Evolutionary conservation across 1,139 yeast genomes (phyloP), one percentile per base, ranked within the genome.

Genomic region (Hanseniaspora uvarum): DNA sequence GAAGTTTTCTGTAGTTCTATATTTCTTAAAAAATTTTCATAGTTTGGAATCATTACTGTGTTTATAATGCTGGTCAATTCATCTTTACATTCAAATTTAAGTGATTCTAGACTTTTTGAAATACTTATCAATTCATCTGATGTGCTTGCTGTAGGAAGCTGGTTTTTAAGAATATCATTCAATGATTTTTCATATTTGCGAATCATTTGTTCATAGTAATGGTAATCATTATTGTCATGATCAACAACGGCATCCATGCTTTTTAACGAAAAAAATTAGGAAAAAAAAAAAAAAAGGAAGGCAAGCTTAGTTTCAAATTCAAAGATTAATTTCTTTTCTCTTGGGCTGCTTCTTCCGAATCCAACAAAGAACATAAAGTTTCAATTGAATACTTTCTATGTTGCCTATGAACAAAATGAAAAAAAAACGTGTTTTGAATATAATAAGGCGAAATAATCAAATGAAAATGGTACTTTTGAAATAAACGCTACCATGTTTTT

Each of bases 1-100:
- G 53, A 40, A 5, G 53, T 49, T 34, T 49, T 49, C 28, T 49
- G 41, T 7, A 49, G 28, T 41, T 49, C 53, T 16, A 28, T 49
- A 7, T 38, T 41, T 49, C 53, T 26, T 26, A 34, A 28, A 11
- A 49, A 49, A 21, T 24, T 36, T 24, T 41, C 46, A 28, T 39
- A 49, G 43, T 41, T 41, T 14, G 47, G 41, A 24, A 49, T 24
- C 21, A 41, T 12, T 10, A n/a, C 37, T 5, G 30, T 34, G 23
- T 41, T 49, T 3, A 49, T 40, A 10, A 49, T 49, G 18, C 30
- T 28, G 6, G 38, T 31, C 10, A 49, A 18, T 11, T 38, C 28
- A 19, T 33, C 28, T 41, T 49, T 49, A 16, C 43, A 49, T 16
- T 49, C 38, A 14, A 24, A 11, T 10, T 49, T 49, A 16, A 49